phyloP scores from a whole-genome alignment of 495 filamentous ascomycete genomes.

The Pseudotulostoma volvatum region DNA sequence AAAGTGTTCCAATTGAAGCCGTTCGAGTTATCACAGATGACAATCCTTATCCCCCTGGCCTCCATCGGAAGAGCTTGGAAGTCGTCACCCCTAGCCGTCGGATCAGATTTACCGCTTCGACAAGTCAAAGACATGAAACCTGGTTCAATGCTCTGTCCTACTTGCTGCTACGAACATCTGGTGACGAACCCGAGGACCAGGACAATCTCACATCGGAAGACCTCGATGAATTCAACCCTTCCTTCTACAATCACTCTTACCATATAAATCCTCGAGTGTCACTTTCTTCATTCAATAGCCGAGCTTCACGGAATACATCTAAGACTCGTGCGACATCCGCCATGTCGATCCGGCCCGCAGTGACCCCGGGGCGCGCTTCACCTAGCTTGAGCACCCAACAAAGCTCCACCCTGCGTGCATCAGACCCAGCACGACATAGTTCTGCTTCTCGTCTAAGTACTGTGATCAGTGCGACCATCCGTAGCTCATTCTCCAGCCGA shows the following conservation, averaged over 20 bases:
- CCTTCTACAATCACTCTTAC: constrained; percentile 37
- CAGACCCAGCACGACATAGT: constrained; percentile 20
- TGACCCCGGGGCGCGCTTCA: constrained; percentile 26
- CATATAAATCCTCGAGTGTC: constrained; percentile 43
- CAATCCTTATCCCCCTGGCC: constrained; percentile 84
- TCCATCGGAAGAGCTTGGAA: constrained; percentile 84
- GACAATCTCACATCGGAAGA: constrained; percentile 57
- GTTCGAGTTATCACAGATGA: constrained; percentile 91
- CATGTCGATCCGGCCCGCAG: constrained; percentile 29
- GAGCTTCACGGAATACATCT: constrained; percentile 40
- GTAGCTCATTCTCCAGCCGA: constrained; percentile 27
- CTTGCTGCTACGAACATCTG: constrained; percentile 57
- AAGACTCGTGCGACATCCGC: constrained; percentile 34
- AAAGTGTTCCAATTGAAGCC: constrained; percentile 87
- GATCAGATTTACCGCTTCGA: constrained; percentile 86
- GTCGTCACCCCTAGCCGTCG: constrained; percentile 77
- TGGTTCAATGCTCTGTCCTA: constrained; percentile 98
- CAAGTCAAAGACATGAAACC: constrained; percentile 85
- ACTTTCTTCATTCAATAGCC: constrained; percentile 69
- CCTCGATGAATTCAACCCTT: constrained; percentile 79
- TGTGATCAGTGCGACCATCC: constrained; percentile 28
- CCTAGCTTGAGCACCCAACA: constrained; percentile 27
- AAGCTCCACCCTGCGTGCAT: constrained; percentile 25
- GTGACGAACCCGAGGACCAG: constrained; percentile 39
- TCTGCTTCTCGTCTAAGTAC: constrained; percentile 30